phyloP scores from a whole-genome alignment of 2,329 filamentous ascomycete species.

The Zasmidium citrigriseum region DNA sequence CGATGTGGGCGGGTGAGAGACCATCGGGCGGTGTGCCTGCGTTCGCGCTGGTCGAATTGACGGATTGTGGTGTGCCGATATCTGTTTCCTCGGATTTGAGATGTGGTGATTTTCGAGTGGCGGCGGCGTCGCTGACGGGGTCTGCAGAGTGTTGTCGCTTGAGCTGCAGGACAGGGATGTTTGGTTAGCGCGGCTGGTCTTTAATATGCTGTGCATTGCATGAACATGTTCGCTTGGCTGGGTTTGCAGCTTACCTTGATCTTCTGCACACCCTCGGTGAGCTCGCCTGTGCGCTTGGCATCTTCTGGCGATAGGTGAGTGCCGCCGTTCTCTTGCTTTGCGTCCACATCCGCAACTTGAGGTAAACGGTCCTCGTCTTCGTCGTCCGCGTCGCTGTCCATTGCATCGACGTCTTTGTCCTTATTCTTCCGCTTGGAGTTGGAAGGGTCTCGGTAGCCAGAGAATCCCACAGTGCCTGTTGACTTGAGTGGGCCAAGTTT shows the following conservation, averaged over 20 bases:
- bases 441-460: slow-evolving; percentile 66
- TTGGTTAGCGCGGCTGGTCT: too few species aligned
- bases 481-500: slow-evolving; percentile 81
- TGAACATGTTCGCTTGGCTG: slow-evolving; percentile 10
- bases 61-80: slow-evolving; percentile 42
- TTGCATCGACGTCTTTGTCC: slow-evolving; percentile 61
- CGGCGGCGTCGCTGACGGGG: slow-evolving; percentile 52
- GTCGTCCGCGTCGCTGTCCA: slow-evolving; percentile 77
- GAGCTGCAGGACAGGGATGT: slow-evolving; percentile 60
- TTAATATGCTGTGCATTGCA: too few species aligned
- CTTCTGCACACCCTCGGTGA: slow-evolving; percentile 77
- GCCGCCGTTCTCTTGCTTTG: slow-evolving; percentile 60
- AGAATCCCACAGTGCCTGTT: slow-evolving; percentile 86
- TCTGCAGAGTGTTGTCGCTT: slow-evolving; percentile 80
- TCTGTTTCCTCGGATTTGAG: slow-evolving; percentile 41
- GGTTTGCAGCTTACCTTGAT: slow-evolving; percentile 65
- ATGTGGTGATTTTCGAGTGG: slow-evolving; percentile 47
- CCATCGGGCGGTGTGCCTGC: slow-evolving; percentile 36
- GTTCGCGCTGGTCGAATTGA: slow-evolving; percentile 32
- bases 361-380: slow-evolving; percentile 61
- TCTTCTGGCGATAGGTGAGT: slow-evolving; percentile 66
- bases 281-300: slow-evolving; percentile 68
- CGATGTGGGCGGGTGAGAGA: slow-evolving; percentile 21
- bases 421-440: slow-evolving; percentile 59
- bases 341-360: slow-evolving; percentile 59